These are phyloP conservation scores for Yarrowia keelungensis DNA, from an alignment of 805 yeast genomes.

Conservation along the genomic window DNA sequence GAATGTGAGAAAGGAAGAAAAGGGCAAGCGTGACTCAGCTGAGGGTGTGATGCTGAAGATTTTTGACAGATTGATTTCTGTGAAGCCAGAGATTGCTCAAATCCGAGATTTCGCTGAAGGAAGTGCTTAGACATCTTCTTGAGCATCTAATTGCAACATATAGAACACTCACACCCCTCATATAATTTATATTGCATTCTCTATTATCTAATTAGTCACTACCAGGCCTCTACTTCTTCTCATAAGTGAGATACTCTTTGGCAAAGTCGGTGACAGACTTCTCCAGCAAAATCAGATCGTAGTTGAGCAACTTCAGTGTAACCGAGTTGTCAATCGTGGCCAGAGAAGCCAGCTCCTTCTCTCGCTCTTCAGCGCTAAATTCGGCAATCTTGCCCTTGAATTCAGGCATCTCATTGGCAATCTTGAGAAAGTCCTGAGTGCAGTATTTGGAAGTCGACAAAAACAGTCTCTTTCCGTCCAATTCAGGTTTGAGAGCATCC, in stretches of 20 bases:
- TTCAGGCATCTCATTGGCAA: conserved; percentile 37
- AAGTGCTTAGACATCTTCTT: too few relatives aligned
- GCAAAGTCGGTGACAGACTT: conserved; percentile 6
- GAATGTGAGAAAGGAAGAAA: conserved; percentile 14
- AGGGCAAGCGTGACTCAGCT: background rate
- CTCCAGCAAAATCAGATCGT: background rate
- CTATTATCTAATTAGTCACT: background rate
- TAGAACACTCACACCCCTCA: background rate
- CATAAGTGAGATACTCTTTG: background rate
- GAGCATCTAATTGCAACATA: too few relatives aligned
- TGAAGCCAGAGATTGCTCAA: background rate
- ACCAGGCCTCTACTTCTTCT: background rate
- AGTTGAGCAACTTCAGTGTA: conserved; percentile 8
- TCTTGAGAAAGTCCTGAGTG: conserved; percentile 40
- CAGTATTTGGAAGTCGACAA: conserved; percentile 41
- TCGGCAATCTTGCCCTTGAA: conserved; percentile 13
- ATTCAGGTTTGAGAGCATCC: conserved; percentile 52
- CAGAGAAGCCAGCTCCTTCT: background rate
- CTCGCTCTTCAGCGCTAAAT: background rate
- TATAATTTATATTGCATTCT: background rate
- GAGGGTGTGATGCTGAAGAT: background rate
- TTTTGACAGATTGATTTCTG: conserved; percentile 1
- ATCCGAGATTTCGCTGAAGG: background rate
- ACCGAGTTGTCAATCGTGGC: conserved; percentile 14
- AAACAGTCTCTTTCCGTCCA: conserved; percentile 45